Conservation (phyloP, 768 basidiomycete genomes). For the Boletus pseudopeckii region DNA sequence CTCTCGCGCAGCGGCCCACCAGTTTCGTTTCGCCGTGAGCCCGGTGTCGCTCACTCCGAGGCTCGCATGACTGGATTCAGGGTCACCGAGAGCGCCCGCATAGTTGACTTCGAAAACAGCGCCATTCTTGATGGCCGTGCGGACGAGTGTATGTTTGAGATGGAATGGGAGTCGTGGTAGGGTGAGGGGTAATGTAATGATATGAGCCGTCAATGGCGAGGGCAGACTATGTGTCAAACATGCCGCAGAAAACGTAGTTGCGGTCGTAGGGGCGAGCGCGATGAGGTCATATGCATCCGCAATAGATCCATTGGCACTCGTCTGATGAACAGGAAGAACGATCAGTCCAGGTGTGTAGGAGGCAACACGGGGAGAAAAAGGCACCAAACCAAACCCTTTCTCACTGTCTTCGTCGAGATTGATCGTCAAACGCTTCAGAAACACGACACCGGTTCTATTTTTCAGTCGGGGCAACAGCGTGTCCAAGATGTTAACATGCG, state of each 20-base stretch:
- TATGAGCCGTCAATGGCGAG: conserved; percentile 72
- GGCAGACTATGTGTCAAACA: conserved; percentile 79
- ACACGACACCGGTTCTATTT: conserved; percentile 55
- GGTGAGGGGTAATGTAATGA: conserved; percentile 77
- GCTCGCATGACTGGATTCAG: conserved; percentile 42
- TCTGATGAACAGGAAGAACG: conserved; percentile 40
- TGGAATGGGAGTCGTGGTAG: conserved; percentile 75
- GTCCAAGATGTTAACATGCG: conserved; percentile 63
- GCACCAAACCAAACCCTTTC: conserved; percentile 78
- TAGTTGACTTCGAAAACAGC: conserved; percentile 82
- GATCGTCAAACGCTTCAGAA: conserved; percentile 76
- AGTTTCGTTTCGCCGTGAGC: conserved; percentile 62
- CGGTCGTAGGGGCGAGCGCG: conserved; percentile 69
- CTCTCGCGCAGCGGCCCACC: conserved; percentile 82
- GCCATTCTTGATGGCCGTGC: conserved; percentile 78
- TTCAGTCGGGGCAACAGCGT: conserved; percentile 57
- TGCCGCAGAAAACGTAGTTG: conserved; percentile 68
- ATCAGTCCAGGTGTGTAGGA: background rate
- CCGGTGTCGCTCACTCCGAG: conserved; percentile 54
- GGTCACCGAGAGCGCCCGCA: conserved; percentile 65
- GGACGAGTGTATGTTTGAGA: conserved; percentile 79
- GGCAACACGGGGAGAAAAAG: conserved; percentile 13
- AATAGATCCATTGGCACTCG: conserved; percentile 60
- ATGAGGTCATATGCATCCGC: conserved; percentile 74
- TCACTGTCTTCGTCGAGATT: conserved; percentile 80